These are phyloP conservation scores for Dentipellis fragilis DNA, from an alignment of 768 basidiomycete genomes.

Conservation along the genomic window DNA sequence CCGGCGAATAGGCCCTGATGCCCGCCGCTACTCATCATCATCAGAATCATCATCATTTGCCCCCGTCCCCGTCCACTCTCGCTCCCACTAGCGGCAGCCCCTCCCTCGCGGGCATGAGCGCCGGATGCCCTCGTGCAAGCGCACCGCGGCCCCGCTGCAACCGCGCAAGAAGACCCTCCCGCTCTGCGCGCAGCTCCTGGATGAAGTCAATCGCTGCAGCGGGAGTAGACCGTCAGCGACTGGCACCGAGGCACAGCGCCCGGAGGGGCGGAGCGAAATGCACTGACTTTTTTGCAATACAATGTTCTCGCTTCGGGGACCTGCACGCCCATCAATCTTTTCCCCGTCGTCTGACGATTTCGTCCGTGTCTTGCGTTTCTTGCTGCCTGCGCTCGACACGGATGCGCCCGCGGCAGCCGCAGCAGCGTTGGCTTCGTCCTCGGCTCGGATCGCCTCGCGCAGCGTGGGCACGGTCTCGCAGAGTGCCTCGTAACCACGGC, in stretches of 20 bases:
- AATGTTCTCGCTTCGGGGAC: constrained; percentile 85
- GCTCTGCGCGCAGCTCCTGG: constrained; percentile 52
- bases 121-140: constrained; percentile 54
- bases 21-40: constrained; percentile 6
- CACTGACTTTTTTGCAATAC: constrained; percentile 79
- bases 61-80: constrained; percentile 66
- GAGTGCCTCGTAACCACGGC: constrained; percentile 79
- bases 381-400: constrained; percentile 24
- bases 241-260: not conserved
- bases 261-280: not conserved
- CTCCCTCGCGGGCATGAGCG: constrained; percentile 25
- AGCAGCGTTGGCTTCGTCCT: constrained; percentile 42
- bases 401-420: constrained; percentile 19
- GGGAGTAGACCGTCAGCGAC: constrained; percentile 2
- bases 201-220: constrained; percentile 78
- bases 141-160: constrained; percentile 46
- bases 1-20: not conserved
- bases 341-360: constrained; percentile 39
- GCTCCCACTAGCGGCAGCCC: constrained; percentile 60
- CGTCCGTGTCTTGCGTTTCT: constrained; percentile 16
- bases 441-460: constrained; percentile 67
- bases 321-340: constrained; percentile 74
- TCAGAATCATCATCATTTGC: constrained; percentile 12
- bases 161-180: constrained; percentile 44
- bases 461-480: constrained; percentile 79